phyloP scores from a whole-genome alignment of 192 early-diverging fungal species.

The Podila horticola region DNA sequence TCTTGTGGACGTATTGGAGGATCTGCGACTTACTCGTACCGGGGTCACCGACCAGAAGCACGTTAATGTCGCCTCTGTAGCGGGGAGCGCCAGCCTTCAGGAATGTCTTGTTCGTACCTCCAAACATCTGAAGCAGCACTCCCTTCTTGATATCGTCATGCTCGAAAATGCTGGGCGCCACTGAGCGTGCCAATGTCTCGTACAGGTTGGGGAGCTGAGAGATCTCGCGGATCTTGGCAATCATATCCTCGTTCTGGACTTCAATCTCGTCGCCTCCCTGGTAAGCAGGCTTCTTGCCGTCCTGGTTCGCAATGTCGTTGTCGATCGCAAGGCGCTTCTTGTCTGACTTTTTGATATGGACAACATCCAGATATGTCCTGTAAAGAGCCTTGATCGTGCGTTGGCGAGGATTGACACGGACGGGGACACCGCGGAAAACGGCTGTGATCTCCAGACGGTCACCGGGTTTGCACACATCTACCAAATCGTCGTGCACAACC shows the following conservation, averaged over 20 bases:
- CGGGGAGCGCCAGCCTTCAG: constrained; percentile 73
- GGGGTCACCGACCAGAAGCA: constrained; percentile 96
- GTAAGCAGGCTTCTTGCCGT: constrained; percentile 25
- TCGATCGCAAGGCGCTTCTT: constrained; percentile 72
- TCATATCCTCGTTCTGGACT: constrained; percentile 48
- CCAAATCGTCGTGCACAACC: constrained; percentile 93
- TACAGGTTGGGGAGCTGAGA: constrained; percentile 77
- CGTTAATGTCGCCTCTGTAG: constrained; percentile 90
- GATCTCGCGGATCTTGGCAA: constrained; percentile 64
- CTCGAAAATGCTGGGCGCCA: constrained; percentile 95
- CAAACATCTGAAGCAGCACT: constrained; percentile 94
- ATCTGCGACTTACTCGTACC: constrained; percentile 97
- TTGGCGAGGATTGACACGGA: constrained; percentile 89
- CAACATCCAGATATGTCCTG: constrained; percentile 95
- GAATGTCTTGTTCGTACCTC: constrained; percentile 90
- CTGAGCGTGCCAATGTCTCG: constrained; percentile 82
- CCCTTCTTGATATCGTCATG: constrained; percentile 99
- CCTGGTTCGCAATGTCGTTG: constrained; percentile 38
- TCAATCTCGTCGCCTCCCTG: constrained; percentile 51
- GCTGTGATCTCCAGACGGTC: constrained; percentile 96
- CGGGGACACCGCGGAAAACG: constrained; percentile 92
- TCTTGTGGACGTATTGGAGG: constrained; percentile 89
- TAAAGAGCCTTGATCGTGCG: constrained; percentile 91
- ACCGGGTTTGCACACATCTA: constrained; percentile 92
- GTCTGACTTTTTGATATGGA: constrained; percentile 88